These are phyloP conservation scores for Chaetomium cochliodes DNA, from an alignment of 495 filamentous ascomycete genomes.

Conservation along the genomic window DNA sequence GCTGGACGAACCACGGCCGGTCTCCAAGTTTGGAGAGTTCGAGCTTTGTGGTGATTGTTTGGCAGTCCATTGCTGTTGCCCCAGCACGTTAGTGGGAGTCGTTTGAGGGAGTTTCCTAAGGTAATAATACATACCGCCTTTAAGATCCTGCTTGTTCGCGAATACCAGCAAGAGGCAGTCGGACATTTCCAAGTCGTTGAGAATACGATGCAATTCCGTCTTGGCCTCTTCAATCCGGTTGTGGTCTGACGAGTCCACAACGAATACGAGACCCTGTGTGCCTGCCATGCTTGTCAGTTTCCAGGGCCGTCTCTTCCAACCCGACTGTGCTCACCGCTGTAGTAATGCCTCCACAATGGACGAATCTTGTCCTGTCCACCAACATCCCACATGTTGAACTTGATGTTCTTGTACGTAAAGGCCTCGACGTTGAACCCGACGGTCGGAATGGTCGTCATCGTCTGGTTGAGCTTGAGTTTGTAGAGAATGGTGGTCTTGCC, in stretches of 20 bases:
- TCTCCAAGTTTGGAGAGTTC: constrained; percentile 83
- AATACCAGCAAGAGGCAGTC: constrained; percentile 91
- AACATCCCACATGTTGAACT: constrained; percentile 99
- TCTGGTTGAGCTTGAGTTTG: constrained; percentile 96
- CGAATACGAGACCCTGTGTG: constrained; percentile 96
- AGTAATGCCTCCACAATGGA: constrained; percentile 97
- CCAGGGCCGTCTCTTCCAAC: not conserved
- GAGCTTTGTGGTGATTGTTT: constrained; percentile 82
- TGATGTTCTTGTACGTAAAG: constrained; percentile 98
- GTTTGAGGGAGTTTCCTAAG: not conserved
- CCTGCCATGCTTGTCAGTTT: constrained; percentile 46
- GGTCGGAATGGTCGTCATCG: constrained; percentile 98
- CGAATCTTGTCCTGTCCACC: constrained; percentile 99
- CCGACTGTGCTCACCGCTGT: constrained; percentile 64
- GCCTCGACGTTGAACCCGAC: constrained; percentile 99
- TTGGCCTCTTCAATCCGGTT: constrained; percentile 85
- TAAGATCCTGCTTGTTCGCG: constrained; percentile 96
- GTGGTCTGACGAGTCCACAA: constrained; percentile 89
- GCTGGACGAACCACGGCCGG: constrained; percentile 94
- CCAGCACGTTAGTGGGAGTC: not conserved
- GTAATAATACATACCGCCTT: constrained; percentile 65
- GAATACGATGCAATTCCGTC: constrained; percentile 88
- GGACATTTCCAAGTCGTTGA: constrained; percentile 97
- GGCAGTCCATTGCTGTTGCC: constrained; percentile 72
- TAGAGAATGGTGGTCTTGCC: constrained; percentile 99